Conservation (phyloP, 768 basidiomycete genomes). For the Leccinum variicolor region DNA sequence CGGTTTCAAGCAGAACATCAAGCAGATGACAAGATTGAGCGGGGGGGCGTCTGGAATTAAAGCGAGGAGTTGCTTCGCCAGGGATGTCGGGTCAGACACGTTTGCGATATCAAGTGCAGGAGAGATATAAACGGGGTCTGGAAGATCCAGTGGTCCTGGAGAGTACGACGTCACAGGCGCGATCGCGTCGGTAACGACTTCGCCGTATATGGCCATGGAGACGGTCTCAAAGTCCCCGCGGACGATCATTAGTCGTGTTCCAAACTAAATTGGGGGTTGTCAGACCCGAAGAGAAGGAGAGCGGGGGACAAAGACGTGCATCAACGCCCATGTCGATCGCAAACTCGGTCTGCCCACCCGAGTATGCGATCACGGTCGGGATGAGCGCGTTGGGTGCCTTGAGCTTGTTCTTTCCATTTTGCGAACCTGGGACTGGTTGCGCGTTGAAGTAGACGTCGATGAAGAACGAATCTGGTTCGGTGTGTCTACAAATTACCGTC, state of each 20-base stretch:
- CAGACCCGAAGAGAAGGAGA: background rate
- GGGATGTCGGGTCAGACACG: conserved; percentile 52
- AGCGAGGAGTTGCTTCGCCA: conserved; percentile 60
- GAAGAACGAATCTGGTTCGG: conserved; percentile 71
- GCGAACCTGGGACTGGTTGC: conserved; percentile 43
- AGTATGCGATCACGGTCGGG: conserved; percentile 67
- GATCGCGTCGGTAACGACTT: conserved; percentile 47
- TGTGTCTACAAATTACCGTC: conserved; percentile 42
- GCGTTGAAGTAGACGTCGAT: conserved; percentile 77
- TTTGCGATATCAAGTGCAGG: conserved; percentile 58
- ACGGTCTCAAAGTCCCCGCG: conserved; percentile 68
- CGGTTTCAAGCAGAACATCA: conserved; percentile 81
- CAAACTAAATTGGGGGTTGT: conserved; percentile 41
- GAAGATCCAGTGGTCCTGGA: conserved; percentile 36
- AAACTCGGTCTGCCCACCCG: conserved; percentile 66
- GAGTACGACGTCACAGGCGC: conserved; percentile 38
- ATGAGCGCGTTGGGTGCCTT: conserved; percentile 69
- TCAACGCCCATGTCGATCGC: conserved; percentile 66
- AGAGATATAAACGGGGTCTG: conserved; percentile 40
- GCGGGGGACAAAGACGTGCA: conserved; percentile 36
- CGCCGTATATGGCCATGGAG: conserved; percentile 50
- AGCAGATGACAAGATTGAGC: conserved; percentile 59
- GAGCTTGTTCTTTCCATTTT: conserved; percentile 52
- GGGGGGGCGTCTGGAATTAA: conserved; percentile 62
- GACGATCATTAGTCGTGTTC: conserved; percentile 77